Evolutionary conservation across 495 filamentous ascomycete species (phyloP), one percentile per base, ranked within the genome.

Genomic region (Copromyces sp.): DNA sequence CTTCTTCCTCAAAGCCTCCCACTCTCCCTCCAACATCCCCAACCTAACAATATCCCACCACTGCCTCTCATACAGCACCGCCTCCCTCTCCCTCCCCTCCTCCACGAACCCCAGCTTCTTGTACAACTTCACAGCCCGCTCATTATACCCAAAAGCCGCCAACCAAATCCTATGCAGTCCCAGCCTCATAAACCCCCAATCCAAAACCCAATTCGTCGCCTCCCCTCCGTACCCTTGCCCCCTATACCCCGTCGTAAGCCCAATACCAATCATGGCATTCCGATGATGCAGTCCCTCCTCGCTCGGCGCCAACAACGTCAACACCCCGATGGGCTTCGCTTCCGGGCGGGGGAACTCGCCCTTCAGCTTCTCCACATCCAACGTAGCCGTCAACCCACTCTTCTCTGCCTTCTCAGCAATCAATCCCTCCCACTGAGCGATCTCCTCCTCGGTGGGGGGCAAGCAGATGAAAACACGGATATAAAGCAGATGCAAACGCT

Each of bases 191-290:
- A 88, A 88, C 2, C 78, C 84, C 80, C 83, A 88, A 40, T 85
- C 80, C 70, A 88, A 53, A 11, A 71, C 79, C 87, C 87, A 88
- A 68, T 79, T 78, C 24, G 87, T 85, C 0, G 85, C 86, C 75
- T 89, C 87, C 16, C 74, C 75, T 1, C 86, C 87, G 69, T 88
- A 89, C n/a, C 87, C 87, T 53, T 83, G 75, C 0, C 85, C 81
- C 12, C 84, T 84, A 53, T 82, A 80, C 12, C 65, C 71, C 9
- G 74, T 73, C 17, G 75, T 72, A 9, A 87, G 77, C 41, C 81
- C 78, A 32, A 87, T 80, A 11, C 82, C 82, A 68, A 87, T 74
- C 68, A 80, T 78, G 29, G 79, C 79, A 70, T 77, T 75, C 32
- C 86, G 80, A 73, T 88, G 85, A 65, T 86, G 84, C 20, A 68